Conservation (phyloP, 2,329 filamentous ascomycete genomes). For the Colletotrichum viniferum region DNA sequence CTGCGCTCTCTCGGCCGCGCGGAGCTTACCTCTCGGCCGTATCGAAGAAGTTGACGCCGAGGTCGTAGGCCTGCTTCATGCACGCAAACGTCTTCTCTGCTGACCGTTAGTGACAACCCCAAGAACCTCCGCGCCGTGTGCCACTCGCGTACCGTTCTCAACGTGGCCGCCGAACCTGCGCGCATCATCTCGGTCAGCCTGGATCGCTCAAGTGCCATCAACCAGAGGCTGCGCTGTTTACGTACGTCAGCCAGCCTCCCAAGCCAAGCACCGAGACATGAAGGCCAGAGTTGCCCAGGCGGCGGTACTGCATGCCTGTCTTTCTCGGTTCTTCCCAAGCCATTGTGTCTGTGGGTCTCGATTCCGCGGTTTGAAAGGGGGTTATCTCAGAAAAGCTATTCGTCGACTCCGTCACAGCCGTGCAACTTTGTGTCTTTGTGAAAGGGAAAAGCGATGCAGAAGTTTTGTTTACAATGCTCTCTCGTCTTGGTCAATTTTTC, state of each 20-base stretch:
- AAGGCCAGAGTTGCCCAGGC: conserved; percentile 58
- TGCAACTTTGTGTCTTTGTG: not conserved
- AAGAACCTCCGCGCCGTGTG: not conserved
- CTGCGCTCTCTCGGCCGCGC: not conserved
- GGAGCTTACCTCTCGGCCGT: conserved; percentile 51
- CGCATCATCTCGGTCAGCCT: conserved; percentile 1
- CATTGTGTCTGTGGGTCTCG: conserved; percentile 31
- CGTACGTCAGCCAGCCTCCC: conserved; percentile 64
- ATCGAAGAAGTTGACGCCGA: conserved; percentile 68
- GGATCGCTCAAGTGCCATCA: not conserved
- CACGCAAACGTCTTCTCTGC: conserved; percentile 63
- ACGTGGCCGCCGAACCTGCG: conserved; percentile 32
- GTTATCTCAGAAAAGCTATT: not conserved
- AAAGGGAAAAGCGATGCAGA: not conserved
- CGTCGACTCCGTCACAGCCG: not conserved
- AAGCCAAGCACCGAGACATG: conserved; percentile 72
- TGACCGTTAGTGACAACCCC: not conserved
- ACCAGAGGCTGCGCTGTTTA: conserved; percentile 32
- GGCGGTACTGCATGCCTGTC: conserved; percentile 49
- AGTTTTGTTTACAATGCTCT: not conserved
- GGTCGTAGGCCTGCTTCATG: conserved; percentile 66
- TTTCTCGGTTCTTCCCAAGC: conserved; percentile 47
- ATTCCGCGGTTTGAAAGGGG: not conserved
- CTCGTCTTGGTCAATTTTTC: not conserved
- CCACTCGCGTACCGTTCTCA: conserved; percentile 29